Evolutionary conservation across 371 early-diverging fungal species (phyloP).

Genomic region (Vairimorpha necatrix): DNA sequence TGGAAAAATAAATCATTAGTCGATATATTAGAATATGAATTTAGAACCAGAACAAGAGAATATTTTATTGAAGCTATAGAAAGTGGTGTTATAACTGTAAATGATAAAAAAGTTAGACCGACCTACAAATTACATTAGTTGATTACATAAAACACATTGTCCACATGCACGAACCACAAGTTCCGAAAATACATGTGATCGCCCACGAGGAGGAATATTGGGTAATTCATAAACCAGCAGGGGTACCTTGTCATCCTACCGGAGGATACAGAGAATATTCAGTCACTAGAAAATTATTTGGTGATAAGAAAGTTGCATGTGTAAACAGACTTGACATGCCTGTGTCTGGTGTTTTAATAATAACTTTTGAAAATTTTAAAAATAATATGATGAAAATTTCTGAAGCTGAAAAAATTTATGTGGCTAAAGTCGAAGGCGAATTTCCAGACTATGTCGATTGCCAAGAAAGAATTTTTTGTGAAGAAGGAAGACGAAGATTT

Average conservation of each 20-base stretch:
- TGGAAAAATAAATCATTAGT: constrained; percentile 61
- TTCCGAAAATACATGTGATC: constrained; percentile 55
- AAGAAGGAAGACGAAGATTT: constrained; percentile 39
- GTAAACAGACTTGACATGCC: constrained; percentile 65
- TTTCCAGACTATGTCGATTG: constrained; percentile 56
- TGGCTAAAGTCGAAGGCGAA: constrained; percentile 61
- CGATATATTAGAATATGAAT: constrained; percentile 61
- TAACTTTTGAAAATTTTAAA: constrained; percentile 52
- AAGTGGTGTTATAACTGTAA: constrained; percentile 62
- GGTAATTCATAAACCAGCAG: constrained; percentile 65
- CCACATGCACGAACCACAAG: constrained; percentile 63
- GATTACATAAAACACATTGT: constrained; percentile 64
- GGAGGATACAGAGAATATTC: constrained; percentile 62
- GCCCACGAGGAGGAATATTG: constrained; percentile 52
- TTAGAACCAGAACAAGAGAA: constrained; percentile 46
- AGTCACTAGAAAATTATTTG: constrained; percentile 51
- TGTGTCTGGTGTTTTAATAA: constrained; percentile 65
- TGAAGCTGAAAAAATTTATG: constrained; percentile 61
- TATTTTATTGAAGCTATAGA: constrained; percentile 62
- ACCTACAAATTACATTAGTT: constrained; percentile 47
- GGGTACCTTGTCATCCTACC: constrained; percentile 66
- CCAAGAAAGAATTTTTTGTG: constrained; percentile 44
- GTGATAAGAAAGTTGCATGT: constrained; percentile 46
- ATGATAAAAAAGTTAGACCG: constrained; percentile 44
- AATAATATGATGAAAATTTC: constrained; percentile 50